These are phyloP conservation scores for Aspergillus quadrilineatus DNA, from an alignment of 2,329 filamentous ascomycete species.

Conservation along the genomic window DNA sequence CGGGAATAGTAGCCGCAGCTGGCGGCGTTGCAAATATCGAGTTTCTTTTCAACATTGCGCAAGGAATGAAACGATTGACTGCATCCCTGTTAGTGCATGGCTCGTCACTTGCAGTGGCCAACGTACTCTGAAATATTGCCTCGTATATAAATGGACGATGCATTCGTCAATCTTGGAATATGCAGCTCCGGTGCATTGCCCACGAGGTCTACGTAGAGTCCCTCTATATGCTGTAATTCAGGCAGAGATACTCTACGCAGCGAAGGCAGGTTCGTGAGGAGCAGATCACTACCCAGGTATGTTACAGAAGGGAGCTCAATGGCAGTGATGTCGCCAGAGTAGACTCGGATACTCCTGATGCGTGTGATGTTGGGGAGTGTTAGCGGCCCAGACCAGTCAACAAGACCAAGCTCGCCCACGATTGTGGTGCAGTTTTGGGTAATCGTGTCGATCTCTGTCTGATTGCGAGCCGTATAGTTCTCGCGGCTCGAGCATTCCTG, in stretches of 20 bases:
- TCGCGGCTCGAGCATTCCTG: constrained; percentile 1
- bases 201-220: not conserved
- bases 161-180: not conserved
- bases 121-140: not conserved
- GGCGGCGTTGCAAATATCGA: constrained; percentile 1
- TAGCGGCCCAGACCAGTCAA: constrained; percentile 1
- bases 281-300: not conserved
- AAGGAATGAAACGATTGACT: not conserved
- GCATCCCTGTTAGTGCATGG: not conserved
- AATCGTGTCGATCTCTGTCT: not conserved
- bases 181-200: not conserved
- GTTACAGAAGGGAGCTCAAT: not conserved
- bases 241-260: not conserved
- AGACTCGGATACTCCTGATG: not conserved
- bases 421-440: constrained; percentile 1
- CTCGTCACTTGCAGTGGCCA: not conserved
- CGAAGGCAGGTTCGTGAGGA: not conserved
- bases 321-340: not conserved
- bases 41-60: not conserved
- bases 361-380: constrained; percentile 1
- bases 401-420: not conserved
- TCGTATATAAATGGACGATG: not conserved
- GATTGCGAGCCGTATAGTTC: not conserved
- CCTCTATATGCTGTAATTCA: not conserved
- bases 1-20: constrained; percentile 1